Base-by-base conservation (phyloP, 2,329 filamentous ascomycete species). In the Fusarium subglutinans region DNA sequence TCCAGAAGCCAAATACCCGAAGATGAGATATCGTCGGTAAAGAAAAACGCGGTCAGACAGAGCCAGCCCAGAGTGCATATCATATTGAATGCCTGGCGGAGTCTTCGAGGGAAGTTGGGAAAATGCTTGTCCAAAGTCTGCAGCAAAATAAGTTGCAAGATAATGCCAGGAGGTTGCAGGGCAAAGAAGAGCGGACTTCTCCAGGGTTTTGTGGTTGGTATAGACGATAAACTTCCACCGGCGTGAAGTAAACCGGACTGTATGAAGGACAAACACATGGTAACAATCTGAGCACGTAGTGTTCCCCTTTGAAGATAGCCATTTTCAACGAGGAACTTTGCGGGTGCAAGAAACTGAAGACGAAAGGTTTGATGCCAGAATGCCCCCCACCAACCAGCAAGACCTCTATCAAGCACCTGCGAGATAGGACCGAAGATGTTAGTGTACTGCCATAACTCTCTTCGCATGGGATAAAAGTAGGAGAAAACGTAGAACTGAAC, bases 351-450 rank as follows among this genome's bases (percentile, higher is more conserved):
- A 78, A 96, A 95, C 6, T 89, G 90, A 63, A 90, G 88, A 2
- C 95, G 92, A 83, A 98, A 97, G 6, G 92, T 91, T 82, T 98
- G 95, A 81, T 98, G 96, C 96, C 96, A 98, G 87, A 91, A 96
- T 28, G 86, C 87, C 50, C 93, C 91, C 96, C 96, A 98, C 83
- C 92, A 93, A 2, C 95, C 95, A 2, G 89, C 87, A 5, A 98
- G 85, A 0, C 96, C 95, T 66, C 90, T 86, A 70, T 94, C 89
- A 17, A 91, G 82, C 5, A 95, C 85, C 33, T 85, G 82, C 1
- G 77, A 76, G 63, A 88, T 83, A 26, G 85, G 85, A 18, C 93
- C 92, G 67, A 91, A 87, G 9, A 88, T 84, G 37, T 88, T 82
- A 2, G 90, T 85, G 69, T 87, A 85, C 55, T 86, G 84, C 88